Conservation (phyloP, 2,329 filamentous ascomycete genomes). For the Pestalotiopsis sp. region DNA sequence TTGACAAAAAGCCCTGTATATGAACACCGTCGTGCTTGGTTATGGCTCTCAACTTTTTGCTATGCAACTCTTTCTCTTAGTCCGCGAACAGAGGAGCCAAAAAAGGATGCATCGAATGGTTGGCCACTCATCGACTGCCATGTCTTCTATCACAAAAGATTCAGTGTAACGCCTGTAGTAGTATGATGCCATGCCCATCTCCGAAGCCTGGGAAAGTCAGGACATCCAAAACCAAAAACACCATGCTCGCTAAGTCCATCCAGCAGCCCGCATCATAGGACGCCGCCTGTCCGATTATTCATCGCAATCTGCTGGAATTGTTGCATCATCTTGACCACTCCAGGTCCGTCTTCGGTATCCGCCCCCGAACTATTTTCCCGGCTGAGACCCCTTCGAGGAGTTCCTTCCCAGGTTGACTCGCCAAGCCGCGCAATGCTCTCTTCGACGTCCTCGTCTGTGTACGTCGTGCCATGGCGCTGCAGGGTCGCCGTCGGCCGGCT, state of each 20-base stretch:
- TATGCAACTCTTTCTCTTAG: too few relatives aligned
- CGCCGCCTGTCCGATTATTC: constrained; percentile 45
- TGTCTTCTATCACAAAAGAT: neutral
- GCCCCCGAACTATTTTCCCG: constrained; percentile 52
- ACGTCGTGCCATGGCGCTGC: constrained; percentile 40
- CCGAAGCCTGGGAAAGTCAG: too few relatives aligned
- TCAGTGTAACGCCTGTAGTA: neutral
- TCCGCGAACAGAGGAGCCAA: too few relatives aligned
- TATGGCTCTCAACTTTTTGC: neutral
- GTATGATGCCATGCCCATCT: neutral
- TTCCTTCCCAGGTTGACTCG: constrained; percentile 63
- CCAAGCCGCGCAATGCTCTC: constrained; percentile 54
- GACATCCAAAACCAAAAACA: neutral
- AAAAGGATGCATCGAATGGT: too few relatives aligned
- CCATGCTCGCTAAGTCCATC: neutral
- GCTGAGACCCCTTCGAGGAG: constrained; percentile 52
- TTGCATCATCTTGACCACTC: constrained; percentile 60
- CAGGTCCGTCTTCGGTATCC: constrained; percentile 50
- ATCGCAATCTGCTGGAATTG: constrained; percentile 61
- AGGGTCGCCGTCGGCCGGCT: constrained; percentile 39
- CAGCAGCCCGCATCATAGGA: constrained; percentile 25
- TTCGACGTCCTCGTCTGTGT: constrained; percentile 63
- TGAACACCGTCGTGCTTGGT: neutral
- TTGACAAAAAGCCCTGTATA: neutral
- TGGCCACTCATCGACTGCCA: neutral